Conservation (phyloP, 1,139 yeast genomes). For the Debaryomyces subglobosus region DNA sequence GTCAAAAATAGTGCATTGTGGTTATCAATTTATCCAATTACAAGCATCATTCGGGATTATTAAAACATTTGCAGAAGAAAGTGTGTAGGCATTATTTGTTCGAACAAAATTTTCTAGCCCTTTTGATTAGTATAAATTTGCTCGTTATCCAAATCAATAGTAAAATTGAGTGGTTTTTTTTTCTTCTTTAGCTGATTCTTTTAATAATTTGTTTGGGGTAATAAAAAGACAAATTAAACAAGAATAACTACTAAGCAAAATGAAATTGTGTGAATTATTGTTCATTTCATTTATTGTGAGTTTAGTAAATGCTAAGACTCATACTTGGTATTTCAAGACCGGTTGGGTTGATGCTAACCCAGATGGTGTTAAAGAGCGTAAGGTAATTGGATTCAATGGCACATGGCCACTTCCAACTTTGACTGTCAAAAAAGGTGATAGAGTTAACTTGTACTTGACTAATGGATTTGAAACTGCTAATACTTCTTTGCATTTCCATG, state of each 20-base stretch:
- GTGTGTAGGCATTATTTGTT: background rate
- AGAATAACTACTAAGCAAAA: constrained; percentile 8
- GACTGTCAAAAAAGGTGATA: constrained; percentile 64
- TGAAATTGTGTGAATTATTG: constrained; percentile 16
- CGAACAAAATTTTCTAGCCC: background rate
- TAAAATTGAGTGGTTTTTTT: constrained; percentile 12
- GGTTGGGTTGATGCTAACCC: constrained; percentile 63
- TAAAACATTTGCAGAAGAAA: background rate
- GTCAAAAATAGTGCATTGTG: background rate
- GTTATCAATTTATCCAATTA: constrained; percentile 6
- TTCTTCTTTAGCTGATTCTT: constrained; percentile 16
- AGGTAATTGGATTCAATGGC: constrained; percentile 68
- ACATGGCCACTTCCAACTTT: constrained; percentile 77
- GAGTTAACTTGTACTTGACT: constrained; percentile 57
- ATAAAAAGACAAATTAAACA: constrained; percentile 4
- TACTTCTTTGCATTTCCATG: constrained; percentile 78
- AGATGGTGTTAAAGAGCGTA: constrained; percentile 56
- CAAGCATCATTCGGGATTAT: background rate
- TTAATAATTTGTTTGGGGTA: constrained; percentile 13
- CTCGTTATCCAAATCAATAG: constrained; percentile 1
- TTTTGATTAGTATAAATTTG: constrained; percentile 9
- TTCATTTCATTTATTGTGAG: constrained; percentile 16
- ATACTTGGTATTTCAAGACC: constrained; percentile 54
- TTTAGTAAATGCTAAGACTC: constrained; percentile 44
- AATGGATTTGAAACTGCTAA: constrained; percentile 57